phyloP scores from a whole-genome alignment of 225 moss, liverwort and hornwort species.

The Sphagnum contortum region DNA sequence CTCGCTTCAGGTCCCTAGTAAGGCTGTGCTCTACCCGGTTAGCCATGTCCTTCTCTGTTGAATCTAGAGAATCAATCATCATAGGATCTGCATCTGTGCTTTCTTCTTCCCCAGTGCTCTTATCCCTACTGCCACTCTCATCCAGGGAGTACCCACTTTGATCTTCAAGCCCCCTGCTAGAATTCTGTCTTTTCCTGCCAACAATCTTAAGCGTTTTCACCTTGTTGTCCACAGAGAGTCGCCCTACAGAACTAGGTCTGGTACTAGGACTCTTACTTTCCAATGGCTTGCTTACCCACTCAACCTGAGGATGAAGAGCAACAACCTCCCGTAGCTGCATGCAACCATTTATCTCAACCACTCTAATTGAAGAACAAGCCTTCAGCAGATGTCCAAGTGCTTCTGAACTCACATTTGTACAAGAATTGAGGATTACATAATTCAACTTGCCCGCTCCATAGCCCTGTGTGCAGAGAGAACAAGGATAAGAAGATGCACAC shows the following conservation, averaged over 20 bases:
- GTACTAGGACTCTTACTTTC: constrained; percentile 21
- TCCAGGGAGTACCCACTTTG: constrained; percentile 57
- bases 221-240: constrained; percentile 28
- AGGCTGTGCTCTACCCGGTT: constrained; percentile 15
- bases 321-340: constrained; percentile 49
- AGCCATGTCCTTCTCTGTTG: constrained; percentile 26
- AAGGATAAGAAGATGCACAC: too few relatives aligned
- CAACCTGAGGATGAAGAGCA: constrained; percentile 52
- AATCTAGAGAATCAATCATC: constrained; percentile 27
- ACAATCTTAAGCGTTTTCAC: constrained; percentile 29
- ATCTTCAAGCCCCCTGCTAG: constrained; percentile 47
- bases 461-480: constrained; percentile 36
- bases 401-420: constrained; percentile 58
- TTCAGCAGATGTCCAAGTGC: constrained; percentile 60
- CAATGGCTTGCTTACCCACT: constrained; percentile 55
- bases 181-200: constrained; percentile 23
- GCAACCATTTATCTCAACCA: constrained; percentile 61
- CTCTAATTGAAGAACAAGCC: constrained; percentile 62
- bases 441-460: constrained; percentile 68
- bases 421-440: constrained; percentile 52
- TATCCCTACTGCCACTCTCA: constrained; percentile 64
- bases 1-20: constrained; percentile 42
- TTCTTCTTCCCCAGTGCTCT: constrained; percentile 53
- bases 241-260: constrained; percentile 29
- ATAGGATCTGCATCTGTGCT: constrained; percentile 41